These are phyloP conservation scores for Apiospora saccharicola DNA, from an alignment of 2,329 filamentous ascomycete species.

Conservation along the genomic window DNA sequence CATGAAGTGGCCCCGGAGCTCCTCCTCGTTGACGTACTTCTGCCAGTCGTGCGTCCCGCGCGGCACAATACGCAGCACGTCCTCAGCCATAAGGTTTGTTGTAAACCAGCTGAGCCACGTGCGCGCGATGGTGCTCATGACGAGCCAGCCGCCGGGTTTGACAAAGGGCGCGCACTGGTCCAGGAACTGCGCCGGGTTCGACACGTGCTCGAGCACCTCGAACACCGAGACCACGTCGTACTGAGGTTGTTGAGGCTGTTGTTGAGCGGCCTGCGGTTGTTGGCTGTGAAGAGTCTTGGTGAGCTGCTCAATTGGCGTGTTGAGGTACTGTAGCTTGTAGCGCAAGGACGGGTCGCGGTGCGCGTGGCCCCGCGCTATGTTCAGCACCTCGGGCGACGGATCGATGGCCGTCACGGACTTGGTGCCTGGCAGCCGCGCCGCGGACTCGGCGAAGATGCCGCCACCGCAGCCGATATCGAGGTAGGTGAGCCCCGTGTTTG, in stretches of 20 bases:
- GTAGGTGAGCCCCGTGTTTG: conserved; percentile 64
- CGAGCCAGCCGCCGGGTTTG: conserved; percentile 89
- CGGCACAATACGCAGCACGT: conserved; percentile 86
- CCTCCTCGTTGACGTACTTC: conserved; percentile 91
- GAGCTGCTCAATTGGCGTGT: conserved; percentile 79
- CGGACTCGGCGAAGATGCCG: conserved; percentile 93
- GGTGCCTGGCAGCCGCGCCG: conserved; percentile 72
- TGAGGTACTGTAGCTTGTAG: conserved; percentile 73
- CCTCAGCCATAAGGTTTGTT: conserved; percentile 91
- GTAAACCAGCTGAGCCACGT: conserved; percentile 90
- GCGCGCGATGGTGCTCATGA: conserved; percentile 90
- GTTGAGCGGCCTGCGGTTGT: conserved; percentile 39
- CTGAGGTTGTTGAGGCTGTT: conserved; percentile 31
- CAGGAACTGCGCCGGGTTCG: conserved; percentile 77
- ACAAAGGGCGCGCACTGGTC: conserved; percentile 76
- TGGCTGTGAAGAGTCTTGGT: conserved; percentile 45
- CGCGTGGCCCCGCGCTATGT: conserved; percentile 79
- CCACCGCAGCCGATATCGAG: conserved; percentile 96
- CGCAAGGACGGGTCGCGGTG: conserved; percentile 74
- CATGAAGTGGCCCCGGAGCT: conserved; percentile 68
- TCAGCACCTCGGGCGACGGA: conserved; percentile 75
- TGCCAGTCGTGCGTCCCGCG: conserved; percentile 94
- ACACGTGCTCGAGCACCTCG: conserved; percentile 95
- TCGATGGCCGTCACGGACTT: conserved; percentile 77
- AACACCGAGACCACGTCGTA: conserved; percentile 89